These are phyloP conservation scores for Petunia hybrid DNA, from an alignment of 305 asterid species.

Conservation along the genomic window DNA sequence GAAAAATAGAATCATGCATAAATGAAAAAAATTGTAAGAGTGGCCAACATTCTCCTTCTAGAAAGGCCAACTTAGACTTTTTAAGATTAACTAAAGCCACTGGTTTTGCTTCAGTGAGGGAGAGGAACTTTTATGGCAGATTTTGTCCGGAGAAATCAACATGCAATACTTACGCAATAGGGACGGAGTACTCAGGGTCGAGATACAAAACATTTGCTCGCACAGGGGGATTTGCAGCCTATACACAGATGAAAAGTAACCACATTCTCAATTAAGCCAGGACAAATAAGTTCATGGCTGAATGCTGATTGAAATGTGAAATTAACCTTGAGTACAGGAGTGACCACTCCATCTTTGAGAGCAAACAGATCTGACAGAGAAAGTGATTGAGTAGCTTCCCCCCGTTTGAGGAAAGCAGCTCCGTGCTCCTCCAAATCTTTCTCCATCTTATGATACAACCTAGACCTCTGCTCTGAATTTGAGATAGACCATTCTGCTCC, in stretches of 20 bases:
- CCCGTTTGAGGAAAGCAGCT: conserved; percentile 79
- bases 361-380: conserved; percentile 83
- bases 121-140: conserved; percentile 4
- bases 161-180: conserved; percentile 72
- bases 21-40: neutral
- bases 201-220: conserved; percentile 92
- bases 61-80: conserved; percentile 4
- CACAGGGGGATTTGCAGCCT: conserved; percentile 92
- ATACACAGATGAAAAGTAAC: conserved; percentile 35
- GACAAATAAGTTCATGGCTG: neutral
- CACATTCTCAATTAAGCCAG: conserved; percentile 20
- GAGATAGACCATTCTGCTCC: conserved; percentile 53
- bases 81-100: conserved; percentile 11
- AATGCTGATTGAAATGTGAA: neutral
- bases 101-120: neutral
- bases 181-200: conserved; percentile 68
- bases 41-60: neutral
- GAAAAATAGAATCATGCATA: conserved; percentile 25
- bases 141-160: neutral
- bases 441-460: conserved; percentile 72
- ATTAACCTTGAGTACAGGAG: conserved; percentile 75
- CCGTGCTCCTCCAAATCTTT: conserved; percentile 84
- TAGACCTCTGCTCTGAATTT: conserved; percentile 66
- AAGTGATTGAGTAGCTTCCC: conserved; percentile 90
- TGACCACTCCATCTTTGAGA: conserved; percentile 65